Evolutionary conservation across 2,329 filamentous ascomycete species (phyloP).

Genomic region (Ophiosphaerella herpotricha): DNA sequence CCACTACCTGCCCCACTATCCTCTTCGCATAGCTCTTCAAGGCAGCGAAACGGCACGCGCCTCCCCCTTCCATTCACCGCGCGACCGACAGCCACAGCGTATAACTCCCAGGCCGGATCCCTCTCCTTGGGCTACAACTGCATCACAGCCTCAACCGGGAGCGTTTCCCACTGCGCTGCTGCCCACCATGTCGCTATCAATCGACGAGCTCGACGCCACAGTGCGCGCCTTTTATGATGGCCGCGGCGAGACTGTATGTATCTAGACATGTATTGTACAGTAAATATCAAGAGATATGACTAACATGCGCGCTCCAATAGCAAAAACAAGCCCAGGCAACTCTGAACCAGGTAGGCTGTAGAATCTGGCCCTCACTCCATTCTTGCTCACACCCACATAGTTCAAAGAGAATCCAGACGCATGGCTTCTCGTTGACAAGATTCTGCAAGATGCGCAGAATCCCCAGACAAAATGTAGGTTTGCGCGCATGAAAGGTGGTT

Average conservation of each 20-base stretch:
- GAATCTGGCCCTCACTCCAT: conserved; percentile 7
- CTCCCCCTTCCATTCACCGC: conserved; percentile 16
- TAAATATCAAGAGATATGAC: conserved; percentile 42
- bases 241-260: conserved; percentile 83
- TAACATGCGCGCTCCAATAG: conserved; percentile 56
- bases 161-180: conserved; percentile 38
- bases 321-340: conserved; percentile 95
- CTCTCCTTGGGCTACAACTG: conserved; percentile 27
- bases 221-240: conserved; percentile 98
- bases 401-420: conserved; percentile 99
- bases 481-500: conserved; percentile 15
- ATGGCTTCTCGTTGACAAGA: conserved; percentile 97
- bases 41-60: conserved; percentile 33
- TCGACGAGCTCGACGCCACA: conserved; percentile 94
- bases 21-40: conserved; percentile 35
- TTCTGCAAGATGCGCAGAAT: conserved; percentile 89
- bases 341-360: conserved; percentile 77
- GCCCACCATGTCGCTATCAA: conserved; percentile 67
- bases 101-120: conserved; percentile 12
- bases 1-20: conserved; percentile 41
- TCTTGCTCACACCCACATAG: conserved; percentile 54
- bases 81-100: conserved; percentile 8
- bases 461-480: conserved; percentile 91
- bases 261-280: background rate
- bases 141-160: conserved; percentile 35